phyloP scores from a whole-genome alignment of 2,329 filamentous ascomycete species.

The Penicillium digitatum region DNA sequence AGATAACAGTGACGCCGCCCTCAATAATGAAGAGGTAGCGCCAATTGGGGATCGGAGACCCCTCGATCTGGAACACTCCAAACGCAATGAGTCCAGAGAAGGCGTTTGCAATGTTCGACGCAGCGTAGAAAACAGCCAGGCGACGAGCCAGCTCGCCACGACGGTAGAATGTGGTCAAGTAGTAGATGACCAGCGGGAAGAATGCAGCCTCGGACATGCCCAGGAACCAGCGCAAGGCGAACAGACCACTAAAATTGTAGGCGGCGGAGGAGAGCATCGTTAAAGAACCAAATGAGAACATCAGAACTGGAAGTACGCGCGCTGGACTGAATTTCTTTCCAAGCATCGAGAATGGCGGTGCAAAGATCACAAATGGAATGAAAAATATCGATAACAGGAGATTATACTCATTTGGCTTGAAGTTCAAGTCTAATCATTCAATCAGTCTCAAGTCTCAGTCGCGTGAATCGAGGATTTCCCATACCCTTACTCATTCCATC shows the following conservation, averaged over 20 bases:
- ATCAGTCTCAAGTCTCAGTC: background rate
- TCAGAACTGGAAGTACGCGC: constrained; percentile 62
- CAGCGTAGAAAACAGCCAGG: constrained; percentile 71
- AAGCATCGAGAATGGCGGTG: constrained; percentile 61
- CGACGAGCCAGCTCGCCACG: constrained; percentile 67
- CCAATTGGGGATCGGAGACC: constrained; percentile 48
- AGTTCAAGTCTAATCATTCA: constrained; percentile 46
- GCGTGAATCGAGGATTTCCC: background rate
- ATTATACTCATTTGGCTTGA: constrained; percentile 64
- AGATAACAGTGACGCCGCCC: constrained; percentile 56
- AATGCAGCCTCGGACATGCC: constrained; percentile 66
- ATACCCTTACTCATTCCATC: constrained; percentile 45
- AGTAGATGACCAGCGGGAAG: constrained; percentile 66
- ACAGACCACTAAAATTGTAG: constrained; percentile 61
- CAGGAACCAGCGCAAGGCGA: constrained; percentile 66
- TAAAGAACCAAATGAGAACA: constrained; percentile 64
- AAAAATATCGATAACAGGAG: constrained; percentile 69
- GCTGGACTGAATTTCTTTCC: constrained; percentile 66
- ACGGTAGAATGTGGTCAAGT: constrained; percentile 64
- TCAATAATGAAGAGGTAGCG: constrained; percentile 57
- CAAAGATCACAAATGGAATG: constrained; percentile 68
- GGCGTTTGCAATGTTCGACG: constrained; percentile 67
- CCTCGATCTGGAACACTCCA: constrained; percentile 57
- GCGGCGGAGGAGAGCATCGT: constrained; percentile 58
- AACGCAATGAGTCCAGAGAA: constrained; percentile 60